phyloP scores from a whole-genome alignment of 148 eudicot genomes.

The Vaccinium macrocarpon region DNA sequence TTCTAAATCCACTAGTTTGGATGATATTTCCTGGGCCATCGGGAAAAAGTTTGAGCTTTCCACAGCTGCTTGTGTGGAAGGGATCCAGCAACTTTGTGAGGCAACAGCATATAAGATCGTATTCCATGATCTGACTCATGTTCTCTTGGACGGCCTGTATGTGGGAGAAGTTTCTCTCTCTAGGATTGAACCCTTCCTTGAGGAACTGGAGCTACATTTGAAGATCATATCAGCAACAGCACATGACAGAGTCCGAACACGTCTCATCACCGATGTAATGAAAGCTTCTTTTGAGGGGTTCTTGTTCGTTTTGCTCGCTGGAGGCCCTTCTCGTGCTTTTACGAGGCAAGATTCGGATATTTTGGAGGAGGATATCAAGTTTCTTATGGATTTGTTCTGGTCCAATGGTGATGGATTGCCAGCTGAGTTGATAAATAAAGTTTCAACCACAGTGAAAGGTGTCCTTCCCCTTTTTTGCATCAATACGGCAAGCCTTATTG shows the following conservation, averaged over 20 bases:
- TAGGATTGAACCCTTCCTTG: constrained; percentile 69
- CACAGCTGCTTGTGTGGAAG: constrained; percentile 66
- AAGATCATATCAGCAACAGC: constrained; percentile 68
- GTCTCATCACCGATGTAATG: constrained; percentile 79
- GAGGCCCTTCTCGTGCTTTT: constrained; percentile 89
- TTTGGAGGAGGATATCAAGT: constrained; percentile 76
- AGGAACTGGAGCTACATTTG: constrained; percentile 65
- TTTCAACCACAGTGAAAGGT: constrained; percentile 38
- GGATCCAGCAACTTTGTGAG: constrained; percentile 62
- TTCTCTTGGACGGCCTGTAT: constrained; percentile 64
- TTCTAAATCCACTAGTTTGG: constrained; percentile 37
- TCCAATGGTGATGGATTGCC: constrained; percentile 93
- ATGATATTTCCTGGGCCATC: constrained; percentile 27
- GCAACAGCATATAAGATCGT: constrained; percentile 63
- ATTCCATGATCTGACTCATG: constrained; percentile 62
- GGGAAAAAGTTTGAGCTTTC: constrained; percentile 59
- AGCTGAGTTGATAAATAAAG: constrained; percentile 60
- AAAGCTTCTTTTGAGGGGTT: constrained; percentile 88
- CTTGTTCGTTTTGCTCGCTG: constrained; percentile 77
- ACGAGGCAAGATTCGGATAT: constrained; percentile 45
- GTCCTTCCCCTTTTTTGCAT: constrained; percentile 54
- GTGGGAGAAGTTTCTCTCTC: constrained; percentile 61
- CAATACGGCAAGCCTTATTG: constrained; percentile 56
- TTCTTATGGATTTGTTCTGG: constrained; percentile 73
- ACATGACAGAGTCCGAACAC: constrained; percentile 74